Conservation (phyloP, 495 filamentous ascomycete genomes). For the Penicillium goetzii region DNA sequence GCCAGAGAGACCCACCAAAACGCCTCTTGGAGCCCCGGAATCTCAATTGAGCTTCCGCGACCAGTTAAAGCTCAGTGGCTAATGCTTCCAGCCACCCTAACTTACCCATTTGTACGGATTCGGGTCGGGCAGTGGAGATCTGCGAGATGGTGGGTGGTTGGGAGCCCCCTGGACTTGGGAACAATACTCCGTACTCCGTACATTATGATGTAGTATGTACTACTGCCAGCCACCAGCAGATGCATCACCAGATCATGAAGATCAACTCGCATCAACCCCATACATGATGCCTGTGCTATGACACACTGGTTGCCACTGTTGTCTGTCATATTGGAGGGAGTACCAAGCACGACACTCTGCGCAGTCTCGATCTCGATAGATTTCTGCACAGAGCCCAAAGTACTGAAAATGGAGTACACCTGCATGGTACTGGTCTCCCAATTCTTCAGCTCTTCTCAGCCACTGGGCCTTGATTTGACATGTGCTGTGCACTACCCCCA, state of each 20-base stretch:
- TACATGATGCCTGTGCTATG: background rate
- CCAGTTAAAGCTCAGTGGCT: conserved; percentile 22
- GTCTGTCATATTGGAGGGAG: background rate
- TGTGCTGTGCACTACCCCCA: conserved; percentile 7
- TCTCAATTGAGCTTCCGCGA: conserved; percentile 25
- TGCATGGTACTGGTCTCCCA: background rate
- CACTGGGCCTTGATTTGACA: conserved; percentile 7
- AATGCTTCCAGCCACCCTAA: conserved; percentile 19
- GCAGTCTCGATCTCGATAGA: background rate
- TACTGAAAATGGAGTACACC: background rate
- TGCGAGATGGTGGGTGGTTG: background rate
- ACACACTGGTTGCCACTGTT: background rate
- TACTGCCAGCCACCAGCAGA: conserved; percentile 3
- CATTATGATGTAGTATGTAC: background rate
- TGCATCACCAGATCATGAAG: background rate
- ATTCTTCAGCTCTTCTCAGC: background rate
- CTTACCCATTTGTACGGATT: conserved; percentile 5
- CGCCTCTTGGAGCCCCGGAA: conserved; percentile 21
- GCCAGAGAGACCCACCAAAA: conserved; percentile 16
- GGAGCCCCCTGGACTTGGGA: conserved; percentile 1
- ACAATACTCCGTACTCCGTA: background rate
- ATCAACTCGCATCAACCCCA: background rate
- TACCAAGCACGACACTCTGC: background rate
- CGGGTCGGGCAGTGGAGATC: conserved; percentile 25
- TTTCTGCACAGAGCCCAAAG: background rate